Percentiles rank a stretch among this genome's conserved stretches.
phyloP scores from a whole-genome alignment of 345 rosid genomes.

The Cardamine resedifolia region DNA sequence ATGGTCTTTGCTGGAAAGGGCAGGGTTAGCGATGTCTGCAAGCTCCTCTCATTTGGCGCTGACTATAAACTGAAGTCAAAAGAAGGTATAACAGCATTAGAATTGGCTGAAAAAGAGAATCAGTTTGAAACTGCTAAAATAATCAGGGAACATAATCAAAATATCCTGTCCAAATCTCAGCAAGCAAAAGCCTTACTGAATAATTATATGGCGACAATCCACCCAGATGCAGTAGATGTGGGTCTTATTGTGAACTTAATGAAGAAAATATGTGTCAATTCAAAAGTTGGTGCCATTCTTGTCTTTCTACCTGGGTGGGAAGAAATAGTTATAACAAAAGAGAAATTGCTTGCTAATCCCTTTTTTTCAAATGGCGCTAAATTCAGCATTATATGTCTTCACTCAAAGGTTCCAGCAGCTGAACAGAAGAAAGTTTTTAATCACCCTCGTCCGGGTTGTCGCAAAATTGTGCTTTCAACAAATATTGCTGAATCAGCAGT shows the following conservation, averaged over 20 bases:
- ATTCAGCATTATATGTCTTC: constrained; percentile 72
- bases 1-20: constrained; percentile 96
- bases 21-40: constrained; percentile 66
- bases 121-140: constrained; percentile 66
- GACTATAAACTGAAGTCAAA: constrained; percentile 59
- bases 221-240: constrained; percentile 67
- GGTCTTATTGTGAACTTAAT: constrained; percentile 67
- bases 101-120: constrained; percentile 66
- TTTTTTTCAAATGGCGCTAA: constrained; percentile 55
- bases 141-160: constrained; percentile 49
- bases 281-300: constrained; percentile 80
- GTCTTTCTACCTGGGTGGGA: constrained; percentile 99
- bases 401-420: constrained; percentile 78
- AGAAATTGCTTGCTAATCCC: constrained; percentile 50
- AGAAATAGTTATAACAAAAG: constrained; percentile 67
- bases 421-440: constrained; percentile 83
- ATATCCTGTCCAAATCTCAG: constrained; percentile 35
- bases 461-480: constrained; percentile 84
- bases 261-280: constrained; percentile 66
- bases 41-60: constrained; percentile 79
- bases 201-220: constrained; percentile 56
- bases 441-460: constrained; percentile 69
- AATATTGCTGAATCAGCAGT: constrained; percentile 94
- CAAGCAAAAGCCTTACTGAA: constrained; percentile 57
- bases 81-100: constrained; percentile 66